Base-by-base conservation (phyloP, 164 flowering plant genomes). In the Stephania japonica region DNA sequence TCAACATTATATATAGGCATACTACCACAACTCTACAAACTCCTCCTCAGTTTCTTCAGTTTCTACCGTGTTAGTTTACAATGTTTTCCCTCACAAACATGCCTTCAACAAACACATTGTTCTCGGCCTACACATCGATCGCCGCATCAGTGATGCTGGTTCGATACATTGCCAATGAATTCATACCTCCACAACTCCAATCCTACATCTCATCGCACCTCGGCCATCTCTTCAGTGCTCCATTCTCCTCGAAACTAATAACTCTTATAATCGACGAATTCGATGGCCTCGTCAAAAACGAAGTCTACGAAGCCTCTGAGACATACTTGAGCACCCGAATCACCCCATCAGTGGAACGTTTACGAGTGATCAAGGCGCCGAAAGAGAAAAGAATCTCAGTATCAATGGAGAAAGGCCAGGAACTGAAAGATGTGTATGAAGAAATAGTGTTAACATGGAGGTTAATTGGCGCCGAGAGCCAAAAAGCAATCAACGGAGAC, bases 41-140 rank as follows among this genome's bases (percentile, higher is more conserved):
- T 2, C 2, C 0, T 32, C 38, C 38, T 32, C 38, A 32, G 38
- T 32, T 32, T 47, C 53, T 47, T 14, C 53, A 9, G 11, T 6
- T 47, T 9, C 53, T 47, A 1, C 53, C 7, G 13, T 14, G 11
- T 47, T 47, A 2, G 2, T 1, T n/a, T 16, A 56, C 21, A 59
- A 70, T 70, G 72, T 70, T 53, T 70, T 70, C 72, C 27, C 12
- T 0, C 5, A 26, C 19, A 10, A 68, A 21, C 38, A 78, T 78
- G 68, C 81, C 83, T 1, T 76, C 86, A 19, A 24, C 84, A 7
- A 76, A 76, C 76, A 38, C 79, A 27, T 13, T 84, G 4, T 21
- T 87, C 42, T 77, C 90, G 0, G 71, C 83, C 7, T 83, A 80
- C 0, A 87, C 89, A 41, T 81, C 93, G 8, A 47, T 85, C 62